These are phyloP conservation scores for Diaporthe vexans DNA, from an alignment of 2,329 filamentous ascomycete genomes.

Conservation along the genomic window DNA sequence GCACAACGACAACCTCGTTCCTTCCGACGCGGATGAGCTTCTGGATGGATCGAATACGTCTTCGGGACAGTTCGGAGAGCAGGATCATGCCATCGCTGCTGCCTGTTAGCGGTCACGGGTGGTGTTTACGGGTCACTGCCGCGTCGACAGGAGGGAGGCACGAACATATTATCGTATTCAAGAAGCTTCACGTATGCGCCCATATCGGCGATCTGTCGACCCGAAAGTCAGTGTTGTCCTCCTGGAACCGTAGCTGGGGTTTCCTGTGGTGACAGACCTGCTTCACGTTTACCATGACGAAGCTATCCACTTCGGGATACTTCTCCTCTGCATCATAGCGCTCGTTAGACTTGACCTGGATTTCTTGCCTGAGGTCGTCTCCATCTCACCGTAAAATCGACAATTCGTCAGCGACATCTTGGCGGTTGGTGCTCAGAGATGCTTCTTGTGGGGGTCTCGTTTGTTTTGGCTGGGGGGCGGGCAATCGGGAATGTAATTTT, in stretches of 20 bases:
- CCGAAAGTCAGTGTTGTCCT: conserved; percentile 40
- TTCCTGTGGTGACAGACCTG: conserved; percentile 71
- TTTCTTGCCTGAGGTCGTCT: neutral
- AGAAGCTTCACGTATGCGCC: conserved; percentile 99
- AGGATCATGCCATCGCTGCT: conserved; percentile 93
- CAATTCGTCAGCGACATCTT: conserved; percentile 57
- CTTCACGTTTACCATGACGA: conserved; percentile 99
- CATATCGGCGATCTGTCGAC: conserved; percentile 93
- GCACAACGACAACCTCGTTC: conserved; percentile 98
- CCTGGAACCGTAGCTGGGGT: neutral
- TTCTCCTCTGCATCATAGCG: conserved; percentile 60
- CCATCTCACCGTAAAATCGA: conserved; percentile 52
- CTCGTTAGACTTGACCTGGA: conserved; percentile 54
- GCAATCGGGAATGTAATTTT: neutral
- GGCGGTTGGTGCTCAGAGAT: conserved; percentile 40
- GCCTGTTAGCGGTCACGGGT: conserved; percentile 28
- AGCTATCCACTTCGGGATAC: conserved; percentile 97
- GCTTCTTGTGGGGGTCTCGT: neutral
- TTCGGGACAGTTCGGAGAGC: conserved; percentile 94
- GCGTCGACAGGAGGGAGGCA: neutral
- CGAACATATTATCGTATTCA: conserved; percentile 94
- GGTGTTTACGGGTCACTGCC: neutral
- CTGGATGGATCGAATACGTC: conserved; percentile 98
- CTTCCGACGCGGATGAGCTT: conserved; percentile 98
- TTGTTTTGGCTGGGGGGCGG: neutral